Percentiles rank a stretch among this genome's conserved stretches.
These are phyloP conservation scores for Tilletia caries DNA, from an alignment of 1,284 basidiomycete species.

Conservation along the genomic window DNA sequence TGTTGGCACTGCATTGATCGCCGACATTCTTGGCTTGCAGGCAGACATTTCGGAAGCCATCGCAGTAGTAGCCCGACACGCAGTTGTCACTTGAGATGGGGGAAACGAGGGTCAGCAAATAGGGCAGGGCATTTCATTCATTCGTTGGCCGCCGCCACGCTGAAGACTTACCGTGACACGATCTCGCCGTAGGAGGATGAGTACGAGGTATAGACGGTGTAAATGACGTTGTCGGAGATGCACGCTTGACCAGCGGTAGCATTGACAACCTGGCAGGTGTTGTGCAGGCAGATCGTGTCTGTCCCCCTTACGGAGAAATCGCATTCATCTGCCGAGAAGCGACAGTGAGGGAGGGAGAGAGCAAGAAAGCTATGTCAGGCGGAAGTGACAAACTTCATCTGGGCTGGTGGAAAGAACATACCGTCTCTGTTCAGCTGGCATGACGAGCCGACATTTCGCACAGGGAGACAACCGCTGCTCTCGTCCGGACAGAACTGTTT, in stretches of 20 bases:
- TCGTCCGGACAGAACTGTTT: slow-evolving; percentile 17
- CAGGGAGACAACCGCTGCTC: slow-evolving; percentile 12
- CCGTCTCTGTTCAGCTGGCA: slow-evolving; percentile 19
- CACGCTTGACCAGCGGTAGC: slow-evolving; percentile 7
- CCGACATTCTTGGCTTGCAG: background rate
- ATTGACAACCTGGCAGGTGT: slow-evolving; percentile 10
- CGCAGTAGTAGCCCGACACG: slow-evolving; percentile 14
- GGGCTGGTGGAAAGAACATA: no score
- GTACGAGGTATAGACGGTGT: slow-evolving; percentile 3
- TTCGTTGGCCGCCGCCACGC: background rate
- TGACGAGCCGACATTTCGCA: slow-evolving; percentile 6
- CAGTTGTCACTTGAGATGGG: slow-evolving; percentile 13
- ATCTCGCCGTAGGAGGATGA: slow-evolving; percentile 11
- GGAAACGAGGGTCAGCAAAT: background rate
- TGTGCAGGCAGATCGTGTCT: slow-evolving; percentile 5
- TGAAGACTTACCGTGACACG: slow-evolving; percentile 4
- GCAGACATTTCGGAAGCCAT: background rate
- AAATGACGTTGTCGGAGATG: slow-evolving; percentile 14
- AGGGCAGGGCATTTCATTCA: background rate
- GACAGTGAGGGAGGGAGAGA: background rate
- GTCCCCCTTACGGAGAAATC: background rate
- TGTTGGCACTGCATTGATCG: slow-evolving; percentile 13
- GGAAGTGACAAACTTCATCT: no score
- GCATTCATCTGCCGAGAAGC: slow-evolving; percentile 16
- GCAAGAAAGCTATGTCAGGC: background rate